Evolutionary conservation across 805 yeast genomes (phyloP), one percentile per base, ranked within the genome.

Genomic region (Schwanniomyces yamadae): DNA sequence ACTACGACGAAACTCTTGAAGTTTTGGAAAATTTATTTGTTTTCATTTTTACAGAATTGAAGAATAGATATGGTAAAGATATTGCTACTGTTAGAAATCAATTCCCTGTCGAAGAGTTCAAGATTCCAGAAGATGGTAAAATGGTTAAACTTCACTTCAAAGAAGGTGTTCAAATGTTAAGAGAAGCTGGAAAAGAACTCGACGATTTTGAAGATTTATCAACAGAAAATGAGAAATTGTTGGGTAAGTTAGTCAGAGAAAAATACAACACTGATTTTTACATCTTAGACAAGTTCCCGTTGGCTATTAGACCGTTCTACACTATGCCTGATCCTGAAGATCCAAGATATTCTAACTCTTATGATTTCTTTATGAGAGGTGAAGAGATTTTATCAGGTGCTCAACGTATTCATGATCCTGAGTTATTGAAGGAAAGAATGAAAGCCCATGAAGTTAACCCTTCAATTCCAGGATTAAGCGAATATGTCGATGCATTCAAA

Each of bases 361-460:
- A 91, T 61, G 99, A 93, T 71, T 93, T 93, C 82, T 93, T 93
- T 78, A 93, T 93, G 99, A 84, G 99, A 73, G 99, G 99, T 61
- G 99, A 93, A 72, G 99, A 93, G 71, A 93, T 93, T 54, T 71
- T 93, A 51, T 88, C 96, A n/a, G 99, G 99, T 55, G 99, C 99
- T 40, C 99, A 93, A 73, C 96, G 99, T 78, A 79, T 93, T 52
- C 99, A 93, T 62, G 98, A 93, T 63, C 81, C 95, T 33, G 87
- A 73, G 44, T 72, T 93, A 53, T 78, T 93, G 55, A 74, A 69
- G 52, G 77, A 84, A 68, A 81, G 98, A 71, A 80, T 93, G 84
- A 71, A 63, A 32, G 84, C 74, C 24, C 95, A 84, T 55, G 98
- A 78, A 18, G 80, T 93, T 37, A 86, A 87, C 58, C 86, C 95